Conservation (phyloP, 2,329 filamentous ascomycete species). For the Colletotrichum sp. region DNA sequence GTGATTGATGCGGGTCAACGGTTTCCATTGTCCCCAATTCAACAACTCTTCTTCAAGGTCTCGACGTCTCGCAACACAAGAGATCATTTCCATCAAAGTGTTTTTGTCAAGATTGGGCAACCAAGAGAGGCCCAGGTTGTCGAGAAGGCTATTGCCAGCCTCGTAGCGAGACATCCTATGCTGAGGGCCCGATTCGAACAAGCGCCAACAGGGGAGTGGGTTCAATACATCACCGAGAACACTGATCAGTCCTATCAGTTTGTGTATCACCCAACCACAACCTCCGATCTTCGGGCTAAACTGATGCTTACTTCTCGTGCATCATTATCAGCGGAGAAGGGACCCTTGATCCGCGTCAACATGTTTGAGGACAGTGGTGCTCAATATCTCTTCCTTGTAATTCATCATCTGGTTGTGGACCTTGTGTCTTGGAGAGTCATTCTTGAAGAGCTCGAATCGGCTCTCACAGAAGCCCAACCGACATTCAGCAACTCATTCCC, state of each 20-base stretch:
- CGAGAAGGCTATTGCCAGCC: background rate
- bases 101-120: background rate
- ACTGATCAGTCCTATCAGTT: background rate
- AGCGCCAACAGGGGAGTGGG: background rate
- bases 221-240: background rate
- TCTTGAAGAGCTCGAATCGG: slow-evolving; percentile 44
- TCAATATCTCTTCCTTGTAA: slow-evolving; percentile 34
- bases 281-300: background rate
- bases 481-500: background rate
- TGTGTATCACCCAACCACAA: background rate
- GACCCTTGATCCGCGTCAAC: slow-evolving; percentile 23
- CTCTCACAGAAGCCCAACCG: background rate
- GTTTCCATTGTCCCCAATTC: background rate
- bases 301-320: slow-evolving; percentile 4
- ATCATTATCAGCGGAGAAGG: background rate
- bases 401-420: slow-evolving; percentile 46
- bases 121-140: background rate
- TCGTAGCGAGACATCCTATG: slow-evolving; percentile 8
- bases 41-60: background rate
- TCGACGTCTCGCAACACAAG: background rate
- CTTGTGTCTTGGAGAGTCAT: slow-evolving; percentile 51
- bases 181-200: slow-evolving; percentile 3
- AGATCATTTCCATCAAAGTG: slow-evolving; percentile 8
- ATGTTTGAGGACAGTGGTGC: slow-evolving; percentile 15
- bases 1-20: background rate